Percentiles rank a stretch among this genome's conserved stretches.
These are phyloP conservation scores for Suillus lakei DNA, from an alignment of 768 basidiomycete species.

Conservation along the genomic window DNA sequence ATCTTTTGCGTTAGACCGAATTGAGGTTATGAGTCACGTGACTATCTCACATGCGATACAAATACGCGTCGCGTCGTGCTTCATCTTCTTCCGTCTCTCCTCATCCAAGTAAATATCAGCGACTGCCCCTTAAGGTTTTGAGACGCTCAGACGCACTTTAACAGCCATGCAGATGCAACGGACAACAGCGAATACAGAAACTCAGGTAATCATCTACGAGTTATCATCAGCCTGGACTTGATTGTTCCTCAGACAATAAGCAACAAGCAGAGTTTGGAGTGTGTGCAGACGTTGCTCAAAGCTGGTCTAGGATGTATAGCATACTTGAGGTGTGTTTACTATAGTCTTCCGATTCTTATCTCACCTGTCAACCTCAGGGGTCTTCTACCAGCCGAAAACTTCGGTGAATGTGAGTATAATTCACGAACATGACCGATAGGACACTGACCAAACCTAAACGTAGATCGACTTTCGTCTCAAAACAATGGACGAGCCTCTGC, in stretches of 20 bases:
- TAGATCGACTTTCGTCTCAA: conserved; percentile 35
- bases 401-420: conserved; percentile 57
- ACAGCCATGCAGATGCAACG: conserved; percentile 31
- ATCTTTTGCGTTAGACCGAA: background rate
- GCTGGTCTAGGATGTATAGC: conserved; percentile 80
- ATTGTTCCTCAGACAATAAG: conserved; percentile 47
- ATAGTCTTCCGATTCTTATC: background rate
- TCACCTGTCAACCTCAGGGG: conserved; percentile 49
- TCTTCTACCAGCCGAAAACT: conserved; percentile 80
- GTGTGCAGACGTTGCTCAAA: conserved; percentile 72
- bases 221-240: background rate
- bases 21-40: conserved; percentile 25
- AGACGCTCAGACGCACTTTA: background rate
- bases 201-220: conserved; percentile 23
- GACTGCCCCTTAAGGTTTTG: background rate
- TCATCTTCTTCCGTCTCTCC: background rate
- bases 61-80: conserved; percentile 22
- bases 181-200: conserved; percentile 21
- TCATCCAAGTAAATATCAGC: background rate
- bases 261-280: conserved; percentile 64
- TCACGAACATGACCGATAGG: background rate
- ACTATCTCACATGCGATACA: conserved; percentile 11
- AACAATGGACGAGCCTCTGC: conserved; percentile 35
- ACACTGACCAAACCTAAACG: background rate
- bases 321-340: conserved; percentile 60